Conservation (phyloP, 73 alveolate genomes). For the Urostyla sp. region DNA sequence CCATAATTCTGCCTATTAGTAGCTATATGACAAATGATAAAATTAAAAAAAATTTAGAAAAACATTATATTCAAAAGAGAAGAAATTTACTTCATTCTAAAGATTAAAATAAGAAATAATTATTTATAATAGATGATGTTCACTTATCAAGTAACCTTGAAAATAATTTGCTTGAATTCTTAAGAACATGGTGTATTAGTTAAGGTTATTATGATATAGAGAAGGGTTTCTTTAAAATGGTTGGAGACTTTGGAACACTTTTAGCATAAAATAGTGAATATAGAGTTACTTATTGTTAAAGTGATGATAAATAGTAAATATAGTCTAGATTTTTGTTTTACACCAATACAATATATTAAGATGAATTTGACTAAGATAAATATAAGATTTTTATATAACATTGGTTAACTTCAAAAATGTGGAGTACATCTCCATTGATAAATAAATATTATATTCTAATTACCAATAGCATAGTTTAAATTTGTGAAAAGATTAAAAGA, state of each 20-base stretch:
- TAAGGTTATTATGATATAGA: constrained; percentile 56
- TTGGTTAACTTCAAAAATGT: constrained; percentile 73
- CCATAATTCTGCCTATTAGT: constrained; percentile 55
- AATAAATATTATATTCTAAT: constrained; percentile 70
- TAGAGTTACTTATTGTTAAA: constrained; percentile 35
- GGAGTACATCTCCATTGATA: constrained; percentile 64
- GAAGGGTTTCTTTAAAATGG: constrained; percentile 56
- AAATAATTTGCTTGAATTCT: constrained; percentile 55
- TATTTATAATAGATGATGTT: constrained; percentile 62
- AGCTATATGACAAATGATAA: constrained; percentile 26
- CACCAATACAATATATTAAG: constrained; percentile 57
- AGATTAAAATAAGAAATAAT: constrained; percentile 31
- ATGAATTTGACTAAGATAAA: constrained; percentile 62
- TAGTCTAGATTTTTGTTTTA: constrained; percentile 56
- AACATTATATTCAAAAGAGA: constrained; percentile 30
- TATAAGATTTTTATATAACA: constrained; percentile 63
- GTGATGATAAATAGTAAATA: not conserved
- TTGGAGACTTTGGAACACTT: constrained; percentile 46
- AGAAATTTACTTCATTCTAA: constrained; percentile 39
- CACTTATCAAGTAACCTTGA: constrained; percentile 58
- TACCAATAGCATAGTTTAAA: constrained; percentile 54
- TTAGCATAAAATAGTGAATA: constrained; percentile 45
- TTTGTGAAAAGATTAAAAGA: constrained; percentile 53
- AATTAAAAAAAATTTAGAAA: constrained; percentile 14
- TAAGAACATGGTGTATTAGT: constrained; percentile 65